Evolutionary conservation across 2,329 filamentous ascomycete species (phyloP).

Genomic region (Fusarium proliferatum): DNA sequence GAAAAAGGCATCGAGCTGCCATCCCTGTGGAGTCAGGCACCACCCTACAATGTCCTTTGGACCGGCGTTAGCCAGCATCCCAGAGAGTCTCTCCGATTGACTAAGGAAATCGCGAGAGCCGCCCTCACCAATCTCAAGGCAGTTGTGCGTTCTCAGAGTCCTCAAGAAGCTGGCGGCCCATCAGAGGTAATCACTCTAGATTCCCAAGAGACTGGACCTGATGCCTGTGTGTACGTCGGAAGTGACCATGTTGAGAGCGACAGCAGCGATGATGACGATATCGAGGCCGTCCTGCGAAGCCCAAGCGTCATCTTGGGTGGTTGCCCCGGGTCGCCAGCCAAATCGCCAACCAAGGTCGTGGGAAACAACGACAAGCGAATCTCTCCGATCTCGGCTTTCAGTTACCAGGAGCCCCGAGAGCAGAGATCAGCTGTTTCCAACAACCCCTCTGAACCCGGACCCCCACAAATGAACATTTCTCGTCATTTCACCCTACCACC

Average conservation of each 20-base stretch:
- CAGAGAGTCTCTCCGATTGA: neutral
- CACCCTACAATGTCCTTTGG: neutral
- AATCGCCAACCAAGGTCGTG: neutral
- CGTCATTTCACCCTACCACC: neutral
- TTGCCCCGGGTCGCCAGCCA: neutral
- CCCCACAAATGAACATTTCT: neutral
- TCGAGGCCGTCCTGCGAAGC: neutral
- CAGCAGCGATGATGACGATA: neutral
- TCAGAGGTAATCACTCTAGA: neutral
- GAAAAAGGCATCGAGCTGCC: neutral
- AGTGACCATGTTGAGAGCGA: neutral
- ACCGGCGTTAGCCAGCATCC: neutral
- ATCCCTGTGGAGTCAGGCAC: neutral
- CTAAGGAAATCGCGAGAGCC: rapidly evolving
- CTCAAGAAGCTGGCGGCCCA: neutral
- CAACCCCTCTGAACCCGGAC: too few species aligned
- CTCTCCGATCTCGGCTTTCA: neutral
- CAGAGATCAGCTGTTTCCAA: neutral
- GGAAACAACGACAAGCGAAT: neutral
- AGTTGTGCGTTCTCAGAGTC: neutral
- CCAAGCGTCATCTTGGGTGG: neutral
- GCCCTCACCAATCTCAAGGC: neutral
- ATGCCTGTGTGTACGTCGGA: neutral
- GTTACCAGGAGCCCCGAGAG: neutral
- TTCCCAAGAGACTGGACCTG: neutral